phyloP scores from a whole-genome alignment of 306 rosid species.

The Vigna hirtella region DNA sequence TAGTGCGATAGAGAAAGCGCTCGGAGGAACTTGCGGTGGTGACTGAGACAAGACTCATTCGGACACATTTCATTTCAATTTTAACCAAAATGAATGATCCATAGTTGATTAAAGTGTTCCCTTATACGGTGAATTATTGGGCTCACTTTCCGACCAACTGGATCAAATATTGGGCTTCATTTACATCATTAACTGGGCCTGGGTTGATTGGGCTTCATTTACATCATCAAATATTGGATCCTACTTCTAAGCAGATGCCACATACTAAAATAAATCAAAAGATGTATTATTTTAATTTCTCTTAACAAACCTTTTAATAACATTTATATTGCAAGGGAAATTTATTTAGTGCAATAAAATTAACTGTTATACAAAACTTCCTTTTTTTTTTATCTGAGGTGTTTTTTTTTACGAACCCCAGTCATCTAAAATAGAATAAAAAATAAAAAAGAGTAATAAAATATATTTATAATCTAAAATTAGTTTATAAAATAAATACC shows the following conservation, averaged over 20 bases:
- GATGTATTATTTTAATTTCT: too few relatives aligned
- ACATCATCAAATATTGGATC: not conserved
- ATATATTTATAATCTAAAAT: too few relatives aligned
- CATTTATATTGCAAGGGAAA: too few relatives aligned
- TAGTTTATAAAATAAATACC: too few relatives aligned
- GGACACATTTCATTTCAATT: constrained; percentile 32
- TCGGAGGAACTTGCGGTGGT: constrained; percentile 21
- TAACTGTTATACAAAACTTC: too few relatives aligned
- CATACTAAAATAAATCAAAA: too few relatives aligned
- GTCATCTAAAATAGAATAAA: too few relatives aligned
- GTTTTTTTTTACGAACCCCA: too few relatives aligned
- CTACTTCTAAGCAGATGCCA: not conserved
- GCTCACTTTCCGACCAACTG: not conserved
- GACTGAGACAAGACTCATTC: constrained; percentile 52
- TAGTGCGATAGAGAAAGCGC: not conserved
- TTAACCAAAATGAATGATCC: not conserved
- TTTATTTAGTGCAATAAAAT: too few relatives aligned
- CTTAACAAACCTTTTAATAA: too few relatives aligned
- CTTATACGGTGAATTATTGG: not conserved
- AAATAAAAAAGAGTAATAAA: too few relatives aligned
- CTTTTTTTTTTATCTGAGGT: too few relatives aligned
- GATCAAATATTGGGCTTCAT: not conserved
- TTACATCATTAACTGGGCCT: not conserved
- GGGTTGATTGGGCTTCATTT: not conserved
- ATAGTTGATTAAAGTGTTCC: not conserved